phyloP scores from a whole-genome alignment of 2,329 filamentous ascomycete genomes.

The Phyllosticta citribraziliensis region DNA sequence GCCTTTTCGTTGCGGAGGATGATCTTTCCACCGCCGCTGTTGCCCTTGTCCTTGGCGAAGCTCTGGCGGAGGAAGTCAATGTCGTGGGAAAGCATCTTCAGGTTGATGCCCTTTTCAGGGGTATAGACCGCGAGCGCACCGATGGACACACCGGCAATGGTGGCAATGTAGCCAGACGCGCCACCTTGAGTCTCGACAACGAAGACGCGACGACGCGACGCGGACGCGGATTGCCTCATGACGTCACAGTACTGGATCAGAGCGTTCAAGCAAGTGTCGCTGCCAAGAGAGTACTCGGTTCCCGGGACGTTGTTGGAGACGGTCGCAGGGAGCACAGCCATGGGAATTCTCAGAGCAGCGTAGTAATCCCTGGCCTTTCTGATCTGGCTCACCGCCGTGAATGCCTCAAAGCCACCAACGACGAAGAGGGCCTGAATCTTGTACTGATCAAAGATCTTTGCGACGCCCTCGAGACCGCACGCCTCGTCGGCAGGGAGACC shows the following conservation, averaged over 20 bases:
- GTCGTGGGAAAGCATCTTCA: conserved; percentile 85
- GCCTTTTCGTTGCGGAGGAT: conserved; percentile 97
- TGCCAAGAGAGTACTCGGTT: conserved; percentile 93
- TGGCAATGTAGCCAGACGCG: conserved; percentile 86
- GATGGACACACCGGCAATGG: conserved; percentile 80
- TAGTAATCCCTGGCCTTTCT: conserved; percentile 69
- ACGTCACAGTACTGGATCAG: conserved; percentile 93
- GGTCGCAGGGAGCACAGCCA: conserved; percentile 86
- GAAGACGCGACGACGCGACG: conserved; percentile 86
- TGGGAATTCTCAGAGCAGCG: conserved; percentile 82
- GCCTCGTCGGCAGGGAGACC: conserved; percentile 74
- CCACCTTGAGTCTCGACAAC: conserved; percentile 97
- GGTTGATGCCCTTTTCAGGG: conserved; percentile 87
- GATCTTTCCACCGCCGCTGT: conserved; percentile 81
- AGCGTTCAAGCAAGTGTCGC: conserved; percentile 93
- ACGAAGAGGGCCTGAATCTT: conserved; percentile 86
- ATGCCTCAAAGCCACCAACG: conserved; percentile 92
- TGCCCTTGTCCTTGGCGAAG: conserved; percentile 76
- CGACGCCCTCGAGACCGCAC: conserved; percentile 58
- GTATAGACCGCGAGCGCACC: conserved; percentile 92
- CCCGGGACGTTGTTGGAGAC: conserved; percentile 98
- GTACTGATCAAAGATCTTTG: conserved; percentile 74
- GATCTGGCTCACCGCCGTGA: conserved; percentile 81
- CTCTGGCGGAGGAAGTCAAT: conserved; percentile 81
- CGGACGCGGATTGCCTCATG: conserved; percentile 93